These are phyloP conservation scores for Fusarium ambrosium DNA, from an alignment of 2,329 filamentous ascomycete genomes.

Conservation along the genomic window DNA sequence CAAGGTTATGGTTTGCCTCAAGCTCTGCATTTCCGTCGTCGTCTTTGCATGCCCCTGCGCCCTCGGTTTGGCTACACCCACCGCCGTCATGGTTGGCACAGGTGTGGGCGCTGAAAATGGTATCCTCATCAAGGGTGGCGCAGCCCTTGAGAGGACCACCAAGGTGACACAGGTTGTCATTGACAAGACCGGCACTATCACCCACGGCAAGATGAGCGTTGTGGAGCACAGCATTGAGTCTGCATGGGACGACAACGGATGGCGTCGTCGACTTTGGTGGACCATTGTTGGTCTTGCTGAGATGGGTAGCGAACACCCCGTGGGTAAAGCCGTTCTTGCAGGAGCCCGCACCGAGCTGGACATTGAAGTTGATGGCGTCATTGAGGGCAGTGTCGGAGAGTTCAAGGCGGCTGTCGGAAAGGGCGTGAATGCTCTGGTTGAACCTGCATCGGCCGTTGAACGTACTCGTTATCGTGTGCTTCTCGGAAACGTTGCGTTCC, in stretches of 20 bases:
- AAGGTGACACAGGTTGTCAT: constrained; percentile 91
- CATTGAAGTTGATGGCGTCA: constrained; percentile 76
- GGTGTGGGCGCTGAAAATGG: constrained; percentile 95
- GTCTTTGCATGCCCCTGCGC: constrained; percentile 98
- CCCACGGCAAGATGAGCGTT: constrained; percentile 95
- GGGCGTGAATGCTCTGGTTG: constrained; percentile 85
- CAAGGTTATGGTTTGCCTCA: constrained; percentile 95
- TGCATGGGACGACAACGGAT: constrained; percentile 77
- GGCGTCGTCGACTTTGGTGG: constrained; percentile 88
- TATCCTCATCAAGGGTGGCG: constrained; percentile 97
- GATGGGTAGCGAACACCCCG: constrained; percentile 94
- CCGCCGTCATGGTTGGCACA: constrained; percentile 99
- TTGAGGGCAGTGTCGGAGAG: constrained; percentile 87
- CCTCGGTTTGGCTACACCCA: constrained; percentile 94
- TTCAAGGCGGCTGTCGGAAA: constrained; percentile 88
- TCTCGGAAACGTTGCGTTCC: constrained; percentile 84
- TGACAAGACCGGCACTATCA: constrained; percentile 96
- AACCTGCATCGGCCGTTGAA: constrained; percentile 78
- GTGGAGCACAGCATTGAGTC: constrained; percentile 76
- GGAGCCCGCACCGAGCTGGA: constrained; percentile 83
- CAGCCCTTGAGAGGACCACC: constrained; percentile 89
- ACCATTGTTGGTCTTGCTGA: constrained; percentile 95
- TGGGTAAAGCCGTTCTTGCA: constrained; percentile 87
- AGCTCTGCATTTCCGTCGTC: constrained; percentile 98
- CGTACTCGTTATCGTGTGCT: constrained; percentile 82